Conservation (phyloP, 2,329 filamentous ascomycete species). For the Aplosporella prunicola region DNA sequence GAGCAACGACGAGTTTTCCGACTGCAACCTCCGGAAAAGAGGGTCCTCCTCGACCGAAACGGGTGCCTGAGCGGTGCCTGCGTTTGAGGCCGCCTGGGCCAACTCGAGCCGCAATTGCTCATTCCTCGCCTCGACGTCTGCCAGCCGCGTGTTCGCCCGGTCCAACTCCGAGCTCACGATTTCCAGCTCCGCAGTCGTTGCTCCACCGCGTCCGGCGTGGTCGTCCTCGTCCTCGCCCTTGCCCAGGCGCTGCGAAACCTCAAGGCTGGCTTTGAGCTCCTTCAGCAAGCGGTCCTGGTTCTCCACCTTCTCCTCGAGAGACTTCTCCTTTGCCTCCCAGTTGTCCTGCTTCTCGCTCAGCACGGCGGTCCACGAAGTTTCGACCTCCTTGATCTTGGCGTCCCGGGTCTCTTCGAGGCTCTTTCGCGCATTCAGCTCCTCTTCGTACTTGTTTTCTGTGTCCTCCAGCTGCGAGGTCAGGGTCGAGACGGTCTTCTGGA, state of each 20-base stretch:
- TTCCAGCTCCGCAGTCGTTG: slow-evolving; percentile 83
- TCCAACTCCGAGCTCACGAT: slow-evolving; percentile 89
- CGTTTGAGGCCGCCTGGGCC: slow-evolving; percentile 73
- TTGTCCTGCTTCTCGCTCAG: slow-evolving; percentile 91
- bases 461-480: slow-evolving; percentile 77
- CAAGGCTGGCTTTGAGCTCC: slow-evolving; percentile 94
- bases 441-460: slow-evolving; percentile 68
- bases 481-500: slow-evolving; percentile 68
- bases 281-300: slow-evolving; percentile 86
- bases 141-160: slow-evolving; percentile 73
- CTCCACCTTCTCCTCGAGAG: slow-evolving; percentile 84
- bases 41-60: slow-evolving; percentile 78
- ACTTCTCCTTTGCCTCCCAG: slow-evolving; percentile 89
- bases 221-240: slow-evolving; percentile 57
- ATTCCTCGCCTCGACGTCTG: slow-evolving; percentile 87
- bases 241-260: slow-evolving; percentile 84
- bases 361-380: slow-evolving; percentile 81
- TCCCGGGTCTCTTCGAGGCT: slow-evolving; percentile 71
- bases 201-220: slow-evolving; percentile 48
- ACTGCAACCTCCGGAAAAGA: slow-evolving; percentile 73
- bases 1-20: slow-evolving; percentile 85
- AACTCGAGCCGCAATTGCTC: slow-evolving; percentile 86
- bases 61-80: slow-evolving; percentile 48
- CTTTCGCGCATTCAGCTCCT: slow-evolving; percentile 63
- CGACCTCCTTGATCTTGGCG: slow-evolving; percentile 75